Percentiles rank a stretch among this genome's conserved stretches.
phyloP scores from a whole-genome alignment of 2,329 filamentous ascomycete genomes.

The Metarhizium anisopliae region DNA sequence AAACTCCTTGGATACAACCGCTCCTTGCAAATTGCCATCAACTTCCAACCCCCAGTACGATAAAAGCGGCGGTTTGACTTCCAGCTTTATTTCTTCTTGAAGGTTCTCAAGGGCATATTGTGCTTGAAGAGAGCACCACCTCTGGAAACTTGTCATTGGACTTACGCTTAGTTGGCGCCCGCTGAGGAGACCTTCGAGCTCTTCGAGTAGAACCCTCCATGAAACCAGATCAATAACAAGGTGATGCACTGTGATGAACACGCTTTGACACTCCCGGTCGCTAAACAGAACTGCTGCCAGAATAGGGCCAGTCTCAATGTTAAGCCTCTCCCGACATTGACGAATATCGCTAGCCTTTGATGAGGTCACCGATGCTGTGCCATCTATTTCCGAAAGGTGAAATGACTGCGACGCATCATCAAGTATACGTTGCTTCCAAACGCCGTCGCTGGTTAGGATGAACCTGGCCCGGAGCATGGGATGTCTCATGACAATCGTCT shows the following conservation, averaged over 20 bases:
- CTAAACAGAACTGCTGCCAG: background rate
- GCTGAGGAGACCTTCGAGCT: conserved; percentile 7
- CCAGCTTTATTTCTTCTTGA: background rate
- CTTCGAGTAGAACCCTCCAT: conserved; percentile 26
- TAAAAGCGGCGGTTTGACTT: background rate
- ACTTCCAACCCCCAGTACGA: background rate
- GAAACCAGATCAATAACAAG: conserved; percentile 36
- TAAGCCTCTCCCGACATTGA: background rate
- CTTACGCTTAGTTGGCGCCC: background rate
- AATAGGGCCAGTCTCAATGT: conserved; percentile 1
- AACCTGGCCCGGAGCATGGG: conserved; percentile 27
- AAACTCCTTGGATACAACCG: background rate
- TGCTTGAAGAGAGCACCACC: background rate
- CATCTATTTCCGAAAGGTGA: background rate
- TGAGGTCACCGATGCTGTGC: background rate
- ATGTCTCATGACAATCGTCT: background rate
- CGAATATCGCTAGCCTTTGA: background rate
- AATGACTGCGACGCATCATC: background rate
- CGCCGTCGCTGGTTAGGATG: background rate
- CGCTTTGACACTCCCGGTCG: background rate
- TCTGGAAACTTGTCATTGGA: background rate
- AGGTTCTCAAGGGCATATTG: background rate
- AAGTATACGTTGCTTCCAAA: conserved; percentile 15
- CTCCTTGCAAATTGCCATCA: background rate
- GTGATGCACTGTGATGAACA: conserved; percentile 8